Evolutionary conservation across 2,329 filamentous ascomycete species (phyloP).

Genomic region (Aspergillus novoparasiticus): DNA sequence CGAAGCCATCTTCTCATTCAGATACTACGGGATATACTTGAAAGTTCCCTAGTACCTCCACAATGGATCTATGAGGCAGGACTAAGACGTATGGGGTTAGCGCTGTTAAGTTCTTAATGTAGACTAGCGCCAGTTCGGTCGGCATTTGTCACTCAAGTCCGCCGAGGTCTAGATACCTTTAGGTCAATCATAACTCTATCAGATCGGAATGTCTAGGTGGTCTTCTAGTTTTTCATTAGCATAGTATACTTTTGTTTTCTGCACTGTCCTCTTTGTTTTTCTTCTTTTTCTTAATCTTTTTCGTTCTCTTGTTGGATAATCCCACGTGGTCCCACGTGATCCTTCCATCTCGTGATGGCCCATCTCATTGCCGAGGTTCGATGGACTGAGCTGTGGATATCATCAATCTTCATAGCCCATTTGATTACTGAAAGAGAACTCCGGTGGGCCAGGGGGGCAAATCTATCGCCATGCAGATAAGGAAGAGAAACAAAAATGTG

Average conservation of each 20-base stretch:
- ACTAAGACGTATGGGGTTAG: not conserved
- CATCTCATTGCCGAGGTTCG: not conserved
- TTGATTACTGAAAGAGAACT: not conserved
- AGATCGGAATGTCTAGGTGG: too few species aligned
- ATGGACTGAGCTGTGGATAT: not conserved
- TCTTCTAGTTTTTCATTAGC: too few species aligned
- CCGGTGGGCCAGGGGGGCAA: not conserved
- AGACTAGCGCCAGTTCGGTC: not conserved
- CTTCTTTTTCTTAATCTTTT: too few species aligned
- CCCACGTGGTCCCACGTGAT: not conserved
- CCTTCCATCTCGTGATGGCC: not conserved
- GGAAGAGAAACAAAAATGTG: not conserved
- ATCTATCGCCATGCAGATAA: not conserved
- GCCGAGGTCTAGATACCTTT: too few species aligned
- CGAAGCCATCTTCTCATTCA: too few species aligned
- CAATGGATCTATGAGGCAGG: too few species aligned
- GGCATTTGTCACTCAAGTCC: too few species aligned
- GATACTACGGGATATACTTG: too few species aligned
- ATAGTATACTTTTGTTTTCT: rapidly evolving
- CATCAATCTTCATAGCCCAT: not conserved
- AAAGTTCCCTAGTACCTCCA: too few species aligned
- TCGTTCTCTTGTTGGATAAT: too few species aligned
- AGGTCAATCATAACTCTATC: too few species aligned
- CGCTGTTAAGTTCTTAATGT: not conserved
- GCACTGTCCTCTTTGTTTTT: too few species aligned